Evolutionary conservation across 23 red algal species (phyloP), one percentile per base, ranked within the genome.

Genomic region (Gracilariopsis chorda): DNA sequence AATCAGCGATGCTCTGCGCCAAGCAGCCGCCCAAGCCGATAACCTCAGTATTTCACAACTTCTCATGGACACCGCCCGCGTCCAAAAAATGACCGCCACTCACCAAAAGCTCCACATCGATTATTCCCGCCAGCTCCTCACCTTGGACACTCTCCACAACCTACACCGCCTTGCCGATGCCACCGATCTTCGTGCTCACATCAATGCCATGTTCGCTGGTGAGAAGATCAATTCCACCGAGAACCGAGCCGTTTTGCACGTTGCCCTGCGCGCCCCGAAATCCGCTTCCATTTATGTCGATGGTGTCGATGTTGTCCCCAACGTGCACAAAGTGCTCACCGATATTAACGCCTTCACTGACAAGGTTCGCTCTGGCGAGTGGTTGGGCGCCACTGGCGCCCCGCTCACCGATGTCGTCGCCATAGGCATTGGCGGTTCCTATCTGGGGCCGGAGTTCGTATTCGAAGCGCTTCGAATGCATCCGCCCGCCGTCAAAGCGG

Each of bases 391-490:
- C 21, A 96, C 97, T 39, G 97, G 97, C 43, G 83, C 88, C 32
- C 41, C 83, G 7, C 37, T 99, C 9, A 94, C 68, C 20, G 92
- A 99, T 82, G 92, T 99, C n/a, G 88, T 99, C 11, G 90, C 93
- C 20, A 80, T 99, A 23, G 97, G 97, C 27, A 99, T 99, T 69
- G 97, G 97, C 55, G 97, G 97, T 51, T 88, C 77, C 35, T 99
- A 99, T 46, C 83, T 99, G 13, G 97, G 97, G 6, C 97, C 97
- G 5, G 93, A 99, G 71, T 99, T 99, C 81, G 88, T 99, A 44
- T 92, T 91, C 78, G 95, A 98, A 80, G 95, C 95, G 51, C 72
- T 98, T 11, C 44, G 91, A 16, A 94, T 75, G 51, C 86, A 98
- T 62, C 68, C 68, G 16, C 27, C 58, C 3, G 95, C 95, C 10